These are phyloP conservation scores for Coniosporium apollinis DNA, from an alignment of 495 filamentous ascomycete species.

Conservation along the genomic window DNA sequence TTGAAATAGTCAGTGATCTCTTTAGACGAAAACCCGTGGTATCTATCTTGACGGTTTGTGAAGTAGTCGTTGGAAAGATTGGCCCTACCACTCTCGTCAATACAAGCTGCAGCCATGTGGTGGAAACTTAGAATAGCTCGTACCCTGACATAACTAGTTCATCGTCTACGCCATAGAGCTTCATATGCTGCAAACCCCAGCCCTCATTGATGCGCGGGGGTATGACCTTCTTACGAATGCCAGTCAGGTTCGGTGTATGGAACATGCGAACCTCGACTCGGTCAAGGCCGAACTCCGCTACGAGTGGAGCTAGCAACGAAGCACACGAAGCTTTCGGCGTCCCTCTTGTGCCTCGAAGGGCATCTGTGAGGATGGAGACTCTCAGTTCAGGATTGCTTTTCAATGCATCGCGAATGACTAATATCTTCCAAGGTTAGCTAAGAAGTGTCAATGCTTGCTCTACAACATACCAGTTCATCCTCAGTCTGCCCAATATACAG, in stretches of 20 bases:
- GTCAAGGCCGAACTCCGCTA: conserved; percentile 64
- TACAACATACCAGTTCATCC: conserved; percentile 51
- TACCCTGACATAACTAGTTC: conserved; percentile 90
- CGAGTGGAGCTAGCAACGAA: conserved; percentile 66
- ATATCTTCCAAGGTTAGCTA: conserved; percentile 33
- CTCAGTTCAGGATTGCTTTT: conserved; percentile 54
- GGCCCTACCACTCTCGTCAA: conserved; percentile 32
- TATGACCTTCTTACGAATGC: conserved; percentile 62
- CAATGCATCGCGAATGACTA: conserved; percentile 61
- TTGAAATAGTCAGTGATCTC: conserved; percentile 72
- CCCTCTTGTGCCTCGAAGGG: conserved; percentile 80
- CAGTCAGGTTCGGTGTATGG: conserved; percentile 91
- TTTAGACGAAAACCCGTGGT: conserved; percentile 72
- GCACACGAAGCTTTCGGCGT: conserved; percentile 77
- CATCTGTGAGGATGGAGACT: conserved; percentile 87
- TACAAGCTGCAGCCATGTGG: background rate
- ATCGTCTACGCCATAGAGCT: conserved; percentile 91
- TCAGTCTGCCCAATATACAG: conserved; percentile 94
- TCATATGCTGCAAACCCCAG: conserved; percentile 98
- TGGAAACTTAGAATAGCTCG: conserved; percentile 4
- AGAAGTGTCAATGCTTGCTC: background rate
- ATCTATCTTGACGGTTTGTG: conserved; percentile 85
- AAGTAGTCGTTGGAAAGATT: conserved; percentile 94
- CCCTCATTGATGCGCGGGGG: conserved; percentile 91
- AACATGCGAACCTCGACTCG: conserved; percentile 94